Conservation (phyloP, 2,329 filamentous ascomycete species). For the Botryotinia calthae region DNA sequence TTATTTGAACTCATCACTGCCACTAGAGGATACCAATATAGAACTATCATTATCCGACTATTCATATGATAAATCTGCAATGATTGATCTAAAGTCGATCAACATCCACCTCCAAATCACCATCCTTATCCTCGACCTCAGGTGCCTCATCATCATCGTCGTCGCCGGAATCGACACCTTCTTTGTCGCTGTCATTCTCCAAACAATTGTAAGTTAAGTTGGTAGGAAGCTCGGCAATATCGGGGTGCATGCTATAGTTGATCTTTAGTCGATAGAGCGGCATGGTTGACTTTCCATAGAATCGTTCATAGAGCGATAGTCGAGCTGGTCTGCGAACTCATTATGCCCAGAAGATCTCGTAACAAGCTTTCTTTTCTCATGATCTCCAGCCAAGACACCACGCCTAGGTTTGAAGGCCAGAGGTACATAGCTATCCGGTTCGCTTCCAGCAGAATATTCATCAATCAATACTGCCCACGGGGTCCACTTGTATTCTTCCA, state of each 20-base stretch:
- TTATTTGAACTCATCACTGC: no score
- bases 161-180: no score
- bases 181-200: background rate
- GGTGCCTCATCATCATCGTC: no score
- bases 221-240: slow-evolving; percentile 21
- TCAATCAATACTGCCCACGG: slow-evolving; percentile 13
- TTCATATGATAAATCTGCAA: no score
- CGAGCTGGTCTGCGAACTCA: slow-evolving; percentile 3
- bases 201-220: slow-evolving; percentile 19
- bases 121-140: no score
- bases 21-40: no score
- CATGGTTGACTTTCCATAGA: slow-evolving; percentile 5
- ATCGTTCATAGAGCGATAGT: slow-evolving; percentile 4
- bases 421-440: background rate
- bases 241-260: slow-evolving; percentile 24
- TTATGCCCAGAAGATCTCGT: slow-evolving; percentile 7
- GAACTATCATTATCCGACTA: no score
- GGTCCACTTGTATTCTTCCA: background rate
- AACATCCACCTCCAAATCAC: no score
- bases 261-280: slow-evolving; percentile 20
- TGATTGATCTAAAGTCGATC: no score
- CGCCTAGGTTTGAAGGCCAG: no score
- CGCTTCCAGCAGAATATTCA: slow-evolving; percentile 19
- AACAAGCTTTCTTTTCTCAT: slow-evolving; percentile 12
- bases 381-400: slow-evolving; percentile 15